Base-by-base conservation (phyloP, 1,284 basidiomycete genomes). In the Mrakiaceae sp. region DNA sequence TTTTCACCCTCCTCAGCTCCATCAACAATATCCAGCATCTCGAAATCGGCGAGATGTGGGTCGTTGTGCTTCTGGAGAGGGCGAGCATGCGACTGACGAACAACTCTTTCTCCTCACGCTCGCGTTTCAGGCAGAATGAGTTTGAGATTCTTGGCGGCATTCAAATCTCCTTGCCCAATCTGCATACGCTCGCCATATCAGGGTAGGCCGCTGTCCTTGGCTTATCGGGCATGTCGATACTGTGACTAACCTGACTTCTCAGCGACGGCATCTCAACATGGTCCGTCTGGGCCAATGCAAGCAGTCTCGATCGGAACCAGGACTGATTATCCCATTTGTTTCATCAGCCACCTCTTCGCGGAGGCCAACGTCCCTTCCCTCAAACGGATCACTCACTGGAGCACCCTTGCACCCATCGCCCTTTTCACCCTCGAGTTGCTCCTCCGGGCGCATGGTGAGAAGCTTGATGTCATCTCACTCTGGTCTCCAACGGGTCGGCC, bases 151-250 rank as follows among this genome's bases (percentile, higher is more conserved):
- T 12, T 10, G 14, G 42, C 2, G 27, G 48, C 3, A n/a, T 39
- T n/a, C 63, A 59, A 27, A n/a, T 64, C 53, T n/a, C 11, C 8
- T 53, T 64, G 10, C 63, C 63, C 6, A 40, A 64, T 7, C 54
- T 64, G 3, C 63, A 64, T 49, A 64, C 63, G 9, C 58, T 64
- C 11, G 63, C 63, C n/a, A 64, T 64, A 27, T 60, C 58, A 7
- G 58, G 62, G 58, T 59, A 5, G 1, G 58, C 12, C 10, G 8
- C 12, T 47, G 4, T 10, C 5, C 16, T 4, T 46, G 16, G 40
- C n/a, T 27, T 27, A 27, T 27, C 27, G 27, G 27, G 27, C 27
- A 27, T 27, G 1, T 27, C 27, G 2, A 27, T 27, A 27, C 27
- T 27, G 27, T 27, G 27, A 27, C 27, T 27, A 27, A 27, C 27